Conservation (phyloP, 371 early-diverging fungal genomes). For the Mortierella sp. region DNA sequence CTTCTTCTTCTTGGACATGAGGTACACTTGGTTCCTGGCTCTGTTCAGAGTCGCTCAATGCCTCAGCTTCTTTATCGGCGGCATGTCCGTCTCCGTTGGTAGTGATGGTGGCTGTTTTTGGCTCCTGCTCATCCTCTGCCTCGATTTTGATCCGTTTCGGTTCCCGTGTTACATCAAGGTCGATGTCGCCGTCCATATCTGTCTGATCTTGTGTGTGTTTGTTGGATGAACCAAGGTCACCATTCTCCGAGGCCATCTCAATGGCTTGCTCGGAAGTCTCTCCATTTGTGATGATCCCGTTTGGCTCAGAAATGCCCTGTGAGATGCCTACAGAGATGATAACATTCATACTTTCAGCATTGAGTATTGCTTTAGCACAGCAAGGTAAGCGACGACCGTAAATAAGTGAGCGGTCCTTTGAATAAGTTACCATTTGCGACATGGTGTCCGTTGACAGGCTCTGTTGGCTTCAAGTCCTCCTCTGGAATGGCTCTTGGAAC, state of each 20-base stretch:
- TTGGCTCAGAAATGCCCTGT: background rate
- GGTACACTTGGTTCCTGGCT: constrained; percentile 26
- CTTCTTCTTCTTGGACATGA: constrained; percentile 46
- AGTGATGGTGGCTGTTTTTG: background rate
- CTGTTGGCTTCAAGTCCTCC: constrained; percentile 18
- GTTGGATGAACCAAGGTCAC: constrained; percentile 18
- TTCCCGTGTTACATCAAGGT: constrained; percentile 9
- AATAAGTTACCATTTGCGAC: background rate
- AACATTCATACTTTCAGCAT: background rate
- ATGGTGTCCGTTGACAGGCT: constrained; percentile 15
- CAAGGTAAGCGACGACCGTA: background rate
- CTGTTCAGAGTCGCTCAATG: constrained; percentile 48
- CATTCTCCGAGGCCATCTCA: constrained; percentile 15
- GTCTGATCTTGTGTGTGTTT: constrained; percentile 29
- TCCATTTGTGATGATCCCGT: background rate
- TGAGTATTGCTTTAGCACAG: background rate
- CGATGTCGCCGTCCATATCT: constrained; percentile 23
- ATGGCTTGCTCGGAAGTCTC: background rate
- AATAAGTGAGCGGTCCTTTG: background rate
- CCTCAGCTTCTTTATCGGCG: constrained; percentile 49
- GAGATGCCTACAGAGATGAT: background rate
- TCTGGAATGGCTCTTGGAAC: constrained; percentile 24
- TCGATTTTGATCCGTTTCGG: constrained; percentile 59
- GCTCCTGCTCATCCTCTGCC: constrained; percentile 31
- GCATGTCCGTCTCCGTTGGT: constrained; percentile 33